Conservation (phyloP, 805 yeast species). For the Ogataea paradorogensis region DNA sequence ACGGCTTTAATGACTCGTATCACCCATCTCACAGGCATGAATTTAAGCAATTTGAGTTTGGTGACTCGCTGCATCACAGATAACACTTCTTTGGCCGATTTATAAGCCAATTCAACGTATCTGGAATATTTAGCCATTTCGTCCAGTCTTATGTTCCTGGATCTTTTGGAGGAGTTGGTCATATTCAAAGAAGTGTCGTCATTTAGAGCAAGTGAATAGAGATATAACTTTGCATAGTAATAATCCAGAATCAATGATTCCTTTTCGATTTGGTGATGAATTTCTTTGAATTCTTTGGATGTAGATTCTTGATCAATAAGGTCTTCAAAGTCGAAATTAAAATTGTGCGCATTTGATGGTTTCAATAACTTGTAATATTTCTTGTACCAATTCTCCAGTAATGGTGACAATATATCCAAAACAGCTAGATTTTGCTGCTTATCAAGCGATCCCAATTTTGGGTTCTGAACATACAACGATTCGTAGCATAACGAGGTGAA, state of each 20-base stretch:
- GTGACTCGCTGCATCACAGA: constrained; percentile 70
- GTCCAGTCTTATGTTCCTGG: constrained; percentile 49
- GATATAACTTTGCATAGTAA: constrained; percentile 78
- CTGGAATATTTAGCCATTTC: constrained; percentile 71
- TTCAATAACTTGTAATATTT: constrained; percentile 56
- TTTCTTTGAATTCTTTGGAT: constrained; percentile 38
- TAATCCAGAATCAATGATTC: constrained; percentile 80
- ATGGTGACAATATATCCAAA: constrained; percentile 69
- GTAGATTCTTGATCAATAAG: constrained; percentile 25
- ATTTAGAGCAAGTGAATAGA: constrained; percentile 77
- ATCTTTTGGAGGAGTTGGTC: constrained; percentile 27
- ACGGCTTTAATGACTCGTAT: constrained; percentile 83
- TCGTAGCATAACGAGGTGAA: constrained; percentile 82
- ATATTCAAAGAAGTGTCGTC: constrained; percentile 40
- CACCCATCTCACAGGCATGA: constrained; percentile 92
- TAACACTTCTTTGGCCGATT: constrained; percentile 78
- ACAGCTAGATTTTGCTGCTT: constrained; percentile 69
- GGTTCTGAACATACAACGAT: constrained; percentile 67
- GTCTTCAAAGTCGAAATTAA: constrained; percentile 13
- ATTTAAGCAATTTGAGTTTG: constrained; percentile 56
- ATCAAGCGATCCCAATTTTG: constrained; percentile 47
- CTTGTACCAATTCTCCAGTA: constrained; percentile 74
- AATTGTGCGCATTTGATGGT: constrained; percentile 43
- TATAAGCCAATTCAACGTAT: constrained; percentile 77
- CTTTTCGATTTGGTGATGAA: constrained; percentile 48